Conservation (phyloP, 2,329 filamentous ascomycete genomes). For the Botrytis fabae region DNA sequence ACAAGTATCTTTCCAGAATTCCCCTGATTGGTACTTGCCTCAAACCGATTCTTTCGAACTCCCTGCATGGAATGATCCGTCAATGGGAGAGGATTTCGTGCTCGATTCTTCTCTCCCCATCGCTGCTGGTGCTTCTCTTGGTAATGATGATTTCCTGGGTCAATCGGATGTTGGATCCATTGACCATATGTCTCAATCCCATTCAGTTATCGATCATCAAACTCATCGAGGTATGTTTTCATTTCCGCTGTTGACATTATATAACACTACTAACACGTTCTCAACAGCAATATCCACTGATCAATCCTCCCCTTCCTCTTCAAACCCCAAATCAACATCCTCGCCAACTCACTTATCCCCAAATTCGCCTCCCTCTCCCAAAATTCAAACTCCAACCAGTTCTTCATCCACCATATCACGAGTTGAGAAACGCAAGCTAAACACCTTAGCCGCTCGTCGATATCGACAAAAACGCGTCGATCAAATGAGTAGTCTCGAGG, state of each 20-base stretch:
- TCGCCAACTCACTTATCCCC: conserved; percentile 18
- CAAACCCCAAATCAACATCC: neutral
- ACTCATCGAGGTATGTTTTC: neutral
- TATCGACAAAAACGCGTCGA: conserved; percentile 72
- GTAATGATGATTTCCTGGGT: conserved; percentile 18
- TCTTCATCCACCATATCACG: conserved; percentile 21
- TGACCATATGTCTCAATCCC: conserved; percentile 12
- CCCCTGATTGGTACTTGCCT: conserved; percentile 19
- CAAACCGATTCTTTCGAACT: conserved; percentile 21
- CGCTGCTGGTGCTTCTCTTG: conserved; percentile 17
- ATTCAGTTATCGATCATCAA: conserved; percentile 21
- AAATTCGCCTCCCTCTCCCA: conserved; percentile 8
- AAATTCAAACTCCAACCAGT: conserved; percentile 17
- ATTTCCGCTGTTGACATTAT: neutral
- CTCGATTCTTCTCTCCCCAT: conserved; percentile 16
- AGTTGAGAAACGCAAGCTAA: conserved; percentile 59
- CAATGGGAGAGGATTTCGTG: neutral
- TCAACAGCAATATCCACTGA: conserved; percentile 10
- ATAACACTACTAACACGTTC: neutral
- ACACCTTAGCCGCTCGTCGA: conserved; percentile 70
- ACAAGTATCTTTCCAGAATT: conserved; percentile 7
- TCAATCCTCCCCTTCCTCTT: conserved; percentile 6
- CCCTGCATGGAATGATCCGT: conserved; percentile 13
- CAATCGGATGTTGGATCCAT: conserved; percentile 21
- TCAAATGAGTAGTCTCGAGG: conserved; percentile 62